These are phyloP conservation scores for Penicillium odoratum DNA, from an alignment of 495 filamentous ascomycete species.

Conservation along the genomic window DNA sequence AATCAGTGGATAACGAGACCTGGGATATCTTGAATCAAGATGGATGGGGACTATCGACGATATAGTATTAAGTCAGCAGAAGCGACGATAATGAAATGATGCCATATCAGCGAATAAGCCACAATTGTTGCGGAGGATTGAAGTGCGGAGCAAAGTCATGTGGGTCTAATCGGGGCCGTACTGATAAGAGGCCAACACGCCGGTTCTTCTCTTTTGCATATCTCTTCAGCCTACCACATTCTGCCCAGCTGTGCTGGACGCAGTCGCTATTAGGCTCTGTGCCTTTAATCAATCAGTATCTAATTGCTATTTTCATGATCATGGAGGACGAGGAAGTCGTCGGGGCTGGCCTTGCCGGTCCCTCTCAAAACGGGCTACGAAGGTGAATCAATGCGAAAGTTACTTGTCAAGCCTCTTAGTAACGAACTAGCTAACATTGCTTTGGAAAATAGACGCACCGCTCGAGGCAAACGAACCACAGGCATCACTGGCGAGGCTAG, in stretches of 20 bases:
- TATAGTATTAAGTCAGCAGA: constrained; percentile 16
- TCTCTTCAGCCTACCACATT: constrained; percentile 7
- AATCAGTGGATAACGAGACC: constrained; percentile 43
- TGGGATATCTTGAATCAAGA: constrained; percentile 42
- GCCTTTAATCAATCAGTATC: constrained; percentile 10
- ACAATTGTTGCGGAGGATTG: constrained; percentile 2
- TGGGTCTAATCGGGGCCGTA: constrained; percentile 11
- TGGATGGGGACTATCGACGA: constrained; percentile 41
- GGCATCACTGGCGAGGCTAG: constrained; percentile 68
- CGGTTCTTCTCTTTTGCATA: constrained; percentile 11
- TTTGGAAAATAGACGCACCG: constrained; percentile 37
- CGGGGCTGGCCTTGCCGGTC: constrained; percentile 24
- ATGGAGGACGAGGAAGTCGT: constrained; percentile 39
- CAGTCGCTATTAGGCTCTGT: constrained; percentile 30
- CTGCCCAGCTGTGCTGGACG: constrained; percentile 16
- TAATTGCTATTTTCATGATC: constrained; percentile 10
- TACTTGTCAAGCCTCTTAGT: neutral
- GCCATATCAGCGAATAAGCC: neutral
- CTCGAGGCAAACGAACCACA: constrained; percentile 51
- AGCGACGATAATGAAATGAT: constrained; percentile 12
- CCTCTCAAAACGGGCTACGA: constrained; percentile 26
- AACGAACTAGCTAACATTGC: neutral
- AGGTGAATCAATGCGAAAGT: constrained; percentile 27
- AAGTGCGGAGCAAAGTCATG: constrained; percentile 19
- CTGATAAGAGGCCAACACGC: constrained; percentile 26